Conservation (phyloP, 2,329 filamentous ascomycete species). For the Cercospora janseana region DNA sequence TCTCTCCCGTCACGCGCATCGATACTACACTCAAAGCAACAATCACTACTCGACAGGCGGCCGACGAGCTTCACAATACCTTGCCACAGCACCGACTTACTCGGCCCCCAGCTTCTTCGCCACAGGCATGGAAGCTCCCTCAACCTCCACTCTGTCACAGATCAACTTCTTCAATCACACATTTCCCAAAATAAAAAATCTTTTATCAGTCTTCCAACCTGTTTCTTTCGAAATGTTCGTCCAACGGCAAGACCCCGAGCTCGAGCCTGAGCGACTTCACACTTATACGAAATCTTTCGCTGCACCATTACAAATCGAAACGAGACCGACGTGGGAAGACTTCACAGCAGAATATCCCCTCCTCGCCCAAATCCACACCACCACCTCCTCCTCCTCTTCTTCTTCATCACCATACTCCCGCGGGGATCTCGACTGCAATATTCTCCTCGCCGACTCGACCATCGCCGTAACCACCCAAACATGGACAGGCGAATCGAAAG, state of each 20-base stretch:
- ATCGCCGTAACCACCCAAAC: conserved; percentile 43
- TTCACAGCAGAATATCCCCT: conserved; percentile 38
- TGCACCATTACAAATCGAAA: conserved; percentile 33
- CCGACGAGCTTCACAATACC: conserved; percentile 27
- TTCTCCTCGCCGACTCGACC: conserved; percentile 44
- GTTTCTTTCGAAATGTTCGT: conserved; percentile 45
- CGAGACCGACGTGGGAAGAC: conserved; percentile 30
- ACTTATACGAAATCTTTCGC: conserved; percentile 41
- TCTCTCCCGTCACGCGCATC: conserved; percentile 22
- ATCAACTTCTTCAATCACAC: too few relatives aligned
- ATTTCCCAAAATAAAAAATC: too few relatives aligned
- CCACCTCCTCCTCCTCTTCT: too few relatives aligned
- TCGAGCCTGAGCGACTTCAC: conserved; percentile 34
- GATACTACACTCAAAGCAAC: conserved; percentile 16
- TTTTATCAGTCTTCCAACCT: conserved; percentile 33
- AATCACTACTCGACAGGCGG: conserved; percentile 11
- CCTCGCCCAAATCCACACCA: conserved; percentile 30
- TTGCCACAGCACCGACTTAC: conserved; percentile 18
- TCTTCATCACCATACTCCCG: too few relatives aligned
- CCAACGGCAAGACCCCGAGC: conserved; percentile 31
- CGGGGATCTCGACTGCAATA: conserved; percentile 35
- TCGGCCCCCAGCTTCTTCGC: not conserved
- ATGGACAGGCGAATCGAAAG: conserved; percentile 37
- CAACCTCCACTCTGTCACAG: conserved; percentile 16
- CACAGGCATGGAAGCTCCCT: not conserved